phyloP scores from a whole-genome alignment of 305 asterid genomes.

The Rubia peregrina region DNA sequence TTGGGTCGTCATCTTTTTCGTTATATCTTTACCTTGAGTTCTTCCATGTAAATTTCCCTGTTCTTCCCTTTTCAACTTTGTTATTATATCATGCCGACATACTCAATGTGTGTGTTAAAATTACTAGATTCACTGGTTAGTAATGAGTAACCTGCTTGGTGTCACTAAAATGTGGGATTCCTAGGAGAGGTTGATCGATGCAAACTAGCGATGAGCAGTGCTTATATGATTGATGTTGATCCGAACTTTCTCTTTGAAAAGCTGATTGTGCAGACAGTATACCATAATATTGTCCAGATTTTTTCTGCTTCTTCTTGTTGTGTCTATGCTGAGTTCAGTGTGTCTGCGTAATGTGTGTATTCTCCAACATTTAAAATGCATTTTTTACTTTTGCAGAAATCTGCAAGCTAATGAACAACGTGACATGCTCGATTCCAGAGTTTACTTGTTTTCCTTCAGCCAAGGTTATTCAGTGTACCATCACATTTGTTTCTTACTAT shows the following conservation, averaged over 20 bases:
- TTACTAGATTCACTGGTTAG: not conserved
- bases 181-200: not conserved
- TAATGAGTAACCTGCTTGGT: not conserved
- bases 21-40: not conserved
- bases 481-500: not conserved
- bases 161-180: not conserved
- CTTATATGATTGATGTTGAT: slow-evolving; percentile 3
- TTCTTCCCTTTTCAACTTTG: not conserved
- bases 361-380: slow-evolving; percentile 7
- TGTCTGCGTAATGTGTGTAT: not conserved
- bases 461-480: slow-evolving; percentile 41
- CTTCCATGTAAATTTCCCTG: not conserved
- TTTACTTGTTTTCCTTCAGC: slow-evolving; percentile 84
- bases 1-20: not conserved
- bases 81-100: not conserved
- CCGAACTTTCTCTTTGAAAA: not conserved
- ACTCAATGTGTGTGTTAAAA: not conserved
- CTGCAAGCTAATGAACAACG: slow-evolving; percentile 80
- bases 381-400: slow-evolving; percentile 49
- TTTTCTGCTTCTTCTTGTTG: not conserved
- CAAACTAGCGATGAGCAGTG: not conserved
- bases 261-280: not conserved
- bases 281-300: not conserved
- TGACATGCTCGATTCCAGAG: slow-evolving; percentile 88
- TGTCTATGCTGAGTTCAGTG: not conserved